Percentiles rank a stretch among this genome's conserved stretches.
phyloP scores from a whole-genome alignment of 2,329 filamentous ascomycete species.

The Ceratocystis papillata region DNA sequence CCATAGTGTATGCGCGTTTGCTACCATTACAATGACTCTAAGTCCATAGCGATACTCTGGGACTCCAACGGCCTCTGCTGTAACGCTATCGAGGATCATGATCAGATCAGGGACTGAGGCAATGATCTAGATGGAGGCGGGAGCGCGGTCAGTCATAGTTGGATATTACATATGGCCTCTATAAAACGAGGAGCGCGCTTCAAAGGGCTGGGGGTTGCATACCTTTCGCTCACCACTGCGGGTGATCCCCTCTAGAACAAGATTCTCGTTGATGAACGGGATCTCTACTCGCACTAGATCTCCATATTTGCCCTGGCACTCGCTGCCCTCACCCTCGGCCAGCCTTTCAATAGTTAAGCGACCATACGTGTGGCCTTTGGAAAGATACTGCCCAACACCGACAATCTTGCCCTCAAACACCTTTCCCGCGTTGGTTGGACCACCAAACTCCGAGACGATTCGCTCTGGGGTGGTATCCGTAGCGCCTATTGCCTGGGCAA shows the following conservation, averaged over 20 bases:
- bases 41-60: constrained; percentile 30
- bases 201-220: constrained; percentile 2
- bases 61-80: constrained; percentile 32
- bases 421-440: constrained; percentile 26
- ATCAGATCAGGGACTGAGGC: constrained; percentile 37
- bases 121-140: constrained; percentile 26
- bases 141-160: not conserved
- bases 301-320: constrained; percentile 26
- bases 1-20: constrained; percentile 22
- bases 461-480: constrained; percentile 35
- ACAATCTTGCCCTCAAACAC: constrained; percentile 30
- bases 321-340: constrained; percentile 33
- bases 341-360: constrained; percentile 34
- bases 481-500: constrained; percentile 35
- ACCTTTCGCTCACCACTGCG: constrained; percentile 27
- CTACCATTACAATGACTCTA: constrained; percentile 21
- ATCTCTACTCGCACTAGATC: constrained; percentile 33
- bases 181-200: not conserved
- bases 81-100: constrained; percentile 32
- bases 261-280: constrained; percentile 49
- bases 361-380: constrained; percentile 29
- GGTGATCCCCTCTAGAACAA: constrained; percentile 33
- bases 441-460: constrained; percentile 34
- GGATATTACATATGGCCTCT: not conserved
- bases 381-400: constrained; percentile 20